Evolutionary conservation across 2,329 filamentous ascomycete genomes (phyloP).

Genomic region (Sporothrix variecibatus): DNA sequence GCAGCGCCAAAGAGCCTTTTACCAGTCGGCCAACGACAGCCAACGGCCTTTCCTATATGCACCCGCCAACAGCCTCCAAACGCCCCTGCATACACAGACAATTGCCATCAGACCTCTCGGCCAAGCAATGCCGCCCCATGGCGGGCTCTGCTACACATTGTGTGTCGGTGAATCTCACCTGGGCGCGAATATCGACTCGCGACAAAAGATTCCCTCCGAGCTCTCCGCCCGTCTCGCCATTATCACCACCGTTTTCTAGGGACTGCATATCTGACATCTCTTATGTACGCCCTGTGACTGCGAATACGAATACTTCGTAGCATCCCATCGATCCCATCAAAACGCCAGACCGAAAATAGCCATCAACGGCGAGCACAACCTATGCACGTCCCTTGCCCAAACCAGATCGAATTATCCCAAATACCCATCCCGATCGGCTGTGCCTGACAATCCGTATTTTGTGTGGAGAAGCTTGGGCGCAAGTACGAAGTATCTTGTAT

Average conservation of each 20-base stretch:
- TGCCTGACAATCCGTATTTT: not conserved
- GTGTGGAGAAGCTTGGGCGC: not conserved
- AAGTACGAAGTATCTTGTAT: not conserved
- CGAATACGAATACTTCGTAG: not conserved
- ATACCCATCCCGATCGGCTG: not conserved
- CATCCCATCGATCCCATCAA: not conserved
- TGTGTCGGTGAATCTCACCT: slow-evolving; percentile 14
- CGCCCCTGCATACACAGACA: not conserved
- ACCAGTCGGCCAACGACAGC: not conserved
- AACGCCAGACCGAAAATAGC: not conserved
- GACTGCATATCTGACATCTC: not conserved
- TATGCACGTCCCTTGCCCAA: not conserved
- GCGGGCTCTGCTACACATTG: slow-evolving; percentile 10
- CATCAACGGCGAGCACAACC: not conserved
- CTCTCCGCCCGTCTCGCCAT: not conserved
- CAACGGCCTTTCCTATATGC: not conserved
- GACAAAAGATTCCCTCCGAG: not conserved
- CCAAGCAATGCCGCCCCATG: not conserved
- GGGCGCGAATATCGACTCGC: not conserved
- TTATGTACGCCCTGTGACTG: not conserved
- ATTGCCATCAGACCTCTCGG: not conserved
- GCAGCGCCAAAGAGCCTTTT: not conserved
- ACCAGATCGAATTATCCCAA: slow-evolving; percentile 10
- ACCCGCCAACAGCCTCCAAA: not conserved
- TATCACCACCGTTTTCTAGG: not conserved